A percentile compares a stretch with the other conserved stretches of the same genome.
Conservation (phyloP, 768 basidiomycete genomes). For the Pholiota molesta region DNA sequence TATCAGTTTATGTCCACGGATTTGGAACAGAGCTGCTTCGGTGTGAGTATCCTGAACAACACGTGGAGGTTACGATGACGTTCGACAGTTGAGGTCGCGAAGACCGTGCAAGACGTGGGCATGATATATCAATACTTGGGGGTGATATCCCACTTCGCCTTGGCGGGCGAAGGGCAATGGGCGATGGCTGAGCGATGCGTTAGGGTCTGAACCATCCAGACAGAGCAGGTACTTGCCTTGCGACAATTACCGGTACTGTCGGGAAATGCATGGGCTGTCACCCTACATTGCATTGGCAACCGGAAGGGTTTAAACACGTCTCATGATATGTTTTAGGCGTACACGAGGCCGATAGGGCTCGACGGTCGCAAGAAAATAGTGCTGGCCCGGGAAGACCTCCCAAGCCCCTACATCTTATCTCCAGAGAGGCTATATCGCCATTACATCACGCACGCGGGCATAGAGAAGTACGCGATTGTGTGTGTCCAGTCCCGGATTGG, state of each 20-base stretch:
- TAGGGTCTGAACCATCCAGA: neutral
- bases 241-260: slow-evolving; percentile 6
- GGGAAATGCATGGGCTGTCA: slow-evolving; percentile 7
- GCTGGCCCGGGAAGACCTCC: neutral
- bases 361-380: slow-evolving; percentile 4
- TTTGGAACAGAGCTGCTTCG: neutral
- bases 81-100: neutral
- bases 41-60: neutral
- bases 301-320: slow-evolving; percentile 3
- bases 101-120: neutral
- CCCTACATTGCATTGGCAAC: neutral
- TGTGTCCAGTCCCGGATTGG: neutral
- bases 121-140: neutral
- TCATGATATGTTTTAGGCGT: neutral
- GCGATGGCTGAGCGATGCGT: neutral
- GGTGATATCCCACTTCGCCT: neutral
- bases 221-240: slow-evolving; percentile 1
- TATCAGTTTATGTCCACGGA: neutral
- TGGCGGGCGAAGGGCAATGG: neutral
- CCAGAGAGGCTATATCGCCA: neutral
- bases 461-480: neutral
- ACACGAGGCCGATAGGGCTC: slow-evolving; percentile 11
- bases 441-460: neutral
- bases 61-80: slow-evolving; percentile 1
- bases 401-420: slow-evolving; percentile 1